Base-by-base conservation (phyloP, 2,329 filamentous ascomycete genomes). In the Pochonia chlamydosporia region DNA sequence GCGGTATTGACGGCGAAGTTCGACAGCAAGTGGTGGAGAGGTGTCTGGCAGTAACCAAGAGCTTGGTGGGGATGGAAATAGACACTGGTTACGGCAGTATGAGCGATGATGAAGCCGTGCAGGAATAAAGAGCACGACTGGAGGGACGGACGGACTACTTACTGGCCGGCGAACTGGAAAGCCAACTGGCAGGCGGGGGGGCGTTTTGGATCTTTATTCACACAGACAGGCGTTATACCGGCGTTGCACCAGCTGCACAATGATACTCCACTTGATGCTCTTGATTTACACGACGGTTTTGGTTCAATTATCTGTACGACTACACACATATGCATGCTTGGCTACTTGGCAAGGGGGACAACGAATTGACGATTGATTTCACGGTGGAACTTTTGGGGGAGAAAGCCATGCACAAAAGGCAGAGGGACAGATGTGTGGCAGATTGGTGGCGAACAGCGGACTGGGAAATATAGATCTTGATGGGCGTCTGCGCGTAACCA, bases 21-120 rank as follows among this genome's bases (percentile, higher is more conserved):
- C 74, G 78, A 48, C 70, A 71, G 47, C 68, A 69, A 52, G 72
- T 82, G 54, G 74, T 84, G 3, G 71, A 78, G 43, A 69, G 72
- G 44, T 84, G 80, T 50, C 61, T 84, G 16, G 57, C 63, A 10
- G 72, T 84, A 30, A 79, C 75, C 13, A 80, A 78, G 59, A 72
- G 66, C 43, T 66, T 79, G 31, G 72, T 82, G 7, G 79, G 80
- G 8, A 82, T 84, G 73, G 75, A 81, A 48, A 63, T 68, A 11
- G 81, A 84, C 54, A 74, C 75, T 2, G 80, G 80, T 7, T 83
- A 83, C 59, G 78, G 71, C 41, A 81, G 72, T 52, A 76, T 79
- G 70, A 75, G 70, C 49, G 76, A 79, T 37, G 66, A 66, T 43
- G 73, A 73, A 37, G 67, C 65, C 14, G 55, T 20, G 25, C 31